Percentiles rank a stretch among this genome's conserved stretches.
Conservation (phyloP, 176 grass and related monocot species). For the Bromus sterilis region DNA sequence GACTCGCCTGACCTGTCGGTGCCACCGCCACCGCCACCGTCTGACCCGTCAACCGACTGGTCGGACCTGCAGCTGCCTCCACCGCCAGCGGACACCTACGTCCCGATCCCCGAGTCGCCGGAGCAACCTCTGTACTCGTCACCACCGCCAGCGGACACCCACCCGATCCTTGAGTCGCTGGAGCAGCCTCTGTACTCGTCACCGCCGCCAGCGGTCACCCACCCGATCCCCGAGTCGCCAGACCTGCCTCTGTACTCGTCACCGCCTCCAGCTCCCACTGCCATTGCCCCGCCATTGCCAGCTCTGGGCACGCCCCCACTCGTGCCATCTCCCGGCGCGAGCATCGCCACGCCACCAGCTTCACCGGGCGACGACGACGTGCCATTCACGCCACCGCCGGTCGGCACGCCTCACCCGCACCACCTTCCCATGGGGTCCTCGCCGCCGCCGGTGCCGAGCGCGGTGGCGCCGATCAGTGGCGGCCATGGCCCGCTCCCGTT, state of each 20-base stretch:
- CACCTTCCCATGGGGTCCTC: constrained; percentile 17
- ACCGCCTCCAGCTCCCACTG: too few species aligned
- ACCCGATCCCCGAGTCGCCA: constrained; percentile 12
- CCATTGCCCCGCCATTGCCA: too few species aligned
- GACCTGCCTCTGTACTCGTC: constrained; percentile 25
- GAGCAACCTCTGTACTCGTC: constrained; percentile 24
- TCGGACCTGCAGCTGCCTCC: neutral
- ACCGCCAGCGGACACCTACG: neutral
- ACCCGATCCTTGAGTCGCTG: neutral
- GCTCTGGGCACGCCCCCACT: constrained; percentile 8
- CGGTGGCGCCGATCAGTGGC: constrained; percentile 10
- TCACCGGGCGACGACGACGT: neutral
- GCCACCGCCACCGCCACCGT: neutral
- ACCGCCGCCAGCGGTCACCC: neutral
- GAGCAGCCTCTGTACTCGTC: neutral
- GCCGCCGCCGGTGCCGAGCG: constrained; percentile 4
- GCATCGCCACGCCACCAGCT: neutral
- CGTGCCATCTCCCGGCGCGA: neutral
- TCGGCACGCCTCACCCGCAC: constrained; percentile 3
- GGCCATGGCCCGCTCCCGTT: constrained; percentile 21
- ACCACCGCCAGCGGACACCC: constrained; percentile 10
- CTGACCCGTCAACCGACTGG: neutral
- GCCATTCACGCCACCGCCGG: constrained; percentile 12
- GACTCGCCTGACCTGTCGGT: constrained; percentile 10
- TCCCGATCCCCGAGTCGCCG: constrained; percentile 11